These are phyloP conservation scores for Coemansia sp. DNA, from an alignment of 192 early-diverging fungal genomes.

Conservation along the genomic window DNA sequence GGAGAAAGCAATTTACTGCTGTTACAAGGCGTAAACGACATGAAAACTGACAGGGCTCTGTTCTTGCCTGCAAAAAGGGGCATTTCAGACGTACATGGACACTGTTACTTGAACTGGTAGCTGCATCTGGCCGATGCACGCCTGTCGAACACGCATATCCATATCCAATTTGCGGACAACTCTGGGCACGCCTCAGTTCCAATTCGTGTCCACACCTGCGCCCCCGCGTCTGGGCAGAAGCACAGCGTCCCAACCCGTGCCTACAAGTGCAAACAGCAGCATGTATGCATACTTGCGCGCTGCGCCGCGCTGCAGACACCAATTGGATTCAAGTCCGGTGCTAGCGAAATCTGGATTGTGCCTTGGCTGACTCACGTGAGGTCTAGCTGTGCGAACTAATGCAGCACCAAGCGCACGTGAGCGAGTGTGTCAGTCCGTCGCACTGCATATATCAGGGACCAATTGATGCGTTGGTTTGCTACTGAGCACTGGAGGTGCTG, in stretches of 20 bases:
- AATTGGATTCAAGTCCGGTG: neutral
- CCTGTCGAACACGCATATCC: neutral
- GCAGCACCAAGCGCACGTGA: neutral
- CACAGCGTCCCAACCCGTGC: neutral
- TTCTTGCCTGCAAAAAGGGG: neutral
- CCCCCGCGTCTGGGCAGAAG: neutral
- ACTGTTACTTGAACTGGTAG: neutral
- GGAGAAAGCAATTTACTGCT: too few relatives aligned
- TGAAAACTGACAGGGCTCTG: too few relatives aligned
- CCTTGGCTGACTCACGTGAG: neutral
- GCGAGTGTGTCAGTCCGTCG: neutral
- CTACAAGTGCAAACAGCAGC: neutral
- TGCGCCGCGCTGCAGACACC: neutral
- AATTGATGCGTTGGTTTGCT: neutral
- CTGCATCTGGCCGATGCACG: slow-evolving; percentile 1
- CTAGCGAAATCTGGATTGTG: neutral
- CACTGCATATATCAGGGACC: neutral
- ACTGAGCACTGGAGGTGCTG: neutral
- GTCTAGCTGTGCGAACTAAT: neutral
- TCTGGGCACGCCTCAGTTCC: neutral
- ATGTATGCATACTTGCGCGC: neutral
- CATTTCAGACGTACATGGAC: neutral
- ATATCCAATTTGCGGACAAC: neutral
- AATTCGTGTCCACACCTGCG: neutral
- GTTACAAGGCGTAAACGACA: too few relatives aligned